phyloP scores from a whole-genome alignment of 768 basidiomycete species.

The Gelatoporia subvermispora region DNA sequence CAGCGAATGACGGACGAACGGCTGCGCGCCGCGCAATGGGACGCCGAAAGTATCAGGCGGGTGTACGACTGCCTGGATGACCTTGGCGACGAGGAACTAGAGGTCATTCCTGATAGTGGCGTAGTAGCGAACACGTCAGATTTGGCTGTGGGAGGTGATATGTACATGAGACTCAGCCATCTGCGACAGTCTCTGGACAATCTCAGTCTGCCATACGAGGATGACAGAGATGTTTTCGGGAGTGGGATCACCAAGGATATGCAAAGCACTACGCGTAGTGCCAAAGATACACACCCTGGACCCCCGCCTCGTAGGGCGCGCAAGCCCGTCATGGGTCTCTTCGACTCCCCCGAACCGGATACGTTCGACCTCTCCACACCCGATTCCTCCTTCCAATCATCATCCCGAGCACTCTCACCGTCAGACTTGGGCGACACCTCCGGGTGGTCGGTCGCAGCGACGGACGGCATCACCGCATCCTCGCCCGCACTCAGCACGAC shows the following conservation, averaged over 20 bases:
- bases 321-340: slow-evolving; percentile 61
- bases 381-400: not conserved
- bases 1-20: slow-evolving; percentile 58
- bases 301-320: slow-evolving; percentile 24
- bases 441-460: slow-evolving; percentile 19
- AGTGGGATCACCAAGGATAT: slow-evolving; percentile 18
- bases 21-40: slow-evolving; percentile 64
- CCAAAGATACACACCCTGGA: slow-evolving; percentile 1
- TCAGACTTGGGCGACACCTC: slow-evolving; percentile 11
- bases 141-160: no score
- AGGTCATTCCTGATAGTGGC: slow-evolving; percentile 32
- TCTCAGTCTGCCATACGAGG: slow-evolving; percentile 16
- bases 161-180: slow-evolving; percentile 44
- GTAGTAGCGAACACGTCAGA: slow-evolving; percentile 19
- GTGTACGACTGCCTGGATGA: slow-evolving; percentile 67
- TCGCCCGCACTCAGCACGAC: slow-evolving; percentile 11
- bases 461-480: slow-evolving; percentile 11
- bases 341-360: slow-evolving; percentile 30
- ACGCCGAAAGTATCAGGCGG: slow-evolving; percentile 64
- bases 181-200: slow-evolving; percentile 38
- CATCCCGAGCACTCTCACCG: not conserved
- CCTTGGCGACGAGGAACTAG: slow-evolving; percentile 45
- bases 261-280: slow-evolving; percentile 24
- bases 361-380: not conserved
- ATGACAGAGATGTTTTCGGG: slow-evolving; percentile 17